These are phyloP conservation scores for Paramarasmius palmivorus DNA, from an alignment of 1,284 basidiomycete species.

Conservation along the genomic window DNA sequence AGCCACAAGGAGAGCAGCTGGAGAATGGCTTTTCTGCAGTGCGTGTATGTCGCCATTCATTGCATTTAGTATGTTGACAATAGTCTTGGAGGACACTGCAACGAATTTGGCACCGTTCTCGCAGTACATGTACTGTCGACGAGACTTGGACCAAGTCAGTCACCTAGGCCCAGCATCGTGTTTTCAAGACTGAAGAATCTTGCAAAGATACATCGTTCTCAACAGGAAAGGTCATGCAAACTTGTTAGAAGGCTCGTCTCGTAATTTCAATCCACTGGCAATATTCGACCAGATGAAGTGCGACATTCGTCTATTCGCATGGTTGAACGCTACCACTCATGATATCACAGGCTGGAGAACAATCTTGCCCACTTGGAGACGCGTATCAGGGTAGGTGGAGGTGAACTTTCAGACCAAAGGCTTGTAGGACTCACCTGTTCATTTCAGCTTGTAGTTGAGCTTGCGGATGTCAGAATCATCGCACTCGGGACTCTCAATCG, in stretches of 20 bases:
- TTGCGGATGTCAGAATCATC: slow-evolving; percentile 72
- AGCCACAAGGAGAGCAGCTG: slow-evolving; percentile 55
- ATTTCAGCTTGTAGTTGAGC: slow-evolving; percentile 61
- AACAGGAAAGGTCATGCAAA: slow-evolving; percentile 76
- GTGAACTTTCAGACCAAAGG: too few relatives aligned
- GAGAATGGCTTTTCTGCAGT: slow-evolving; percentile 68
- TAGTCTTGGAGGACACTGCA: slow-evolving; percentile 47
- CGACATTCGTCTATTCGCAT: slow-evolving; percentile 17
- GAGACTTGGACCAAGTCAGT: slow-evolving; percentile 79
- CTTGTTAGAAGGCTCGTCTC: slow-evolving; percentile 62
- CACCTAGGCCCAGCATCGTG: slow-evolving; percentile 11
- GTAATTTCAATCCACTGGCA: slow-evolving; percentile 62
- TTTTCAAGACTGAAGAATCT: slow-evolving; percentile 4
- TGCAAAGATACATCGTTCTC: slow-evolving; percentile 64
- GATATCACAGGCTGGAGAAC: slow-evolving; percentile 51
- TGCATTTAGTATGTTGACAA: neutral
- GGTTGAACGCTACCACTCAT: slow-evolving; percentile 2
- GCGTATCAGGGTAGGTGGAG: slow-evolving; percentile 51
- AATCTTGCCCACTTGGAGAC: slow-evolving; percentile 66
- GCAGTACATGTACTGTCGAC: slow-evolving; percentile 68
- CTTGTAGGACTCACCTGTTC: slow-evolving; percentile 5
- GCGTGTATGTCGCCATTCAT: slow-evolving; percentile 16
- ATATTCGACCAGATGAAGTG: slow-evolving; percentile 78
- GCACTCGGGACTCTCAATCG: slow-evolving; percentile 65
- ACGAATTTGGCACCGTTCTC: slow-evolving; percentile 65